phyloP scores from a whole-genome alignment of 257 asterid species.

The Nicotiana noctiflora region DNA sequence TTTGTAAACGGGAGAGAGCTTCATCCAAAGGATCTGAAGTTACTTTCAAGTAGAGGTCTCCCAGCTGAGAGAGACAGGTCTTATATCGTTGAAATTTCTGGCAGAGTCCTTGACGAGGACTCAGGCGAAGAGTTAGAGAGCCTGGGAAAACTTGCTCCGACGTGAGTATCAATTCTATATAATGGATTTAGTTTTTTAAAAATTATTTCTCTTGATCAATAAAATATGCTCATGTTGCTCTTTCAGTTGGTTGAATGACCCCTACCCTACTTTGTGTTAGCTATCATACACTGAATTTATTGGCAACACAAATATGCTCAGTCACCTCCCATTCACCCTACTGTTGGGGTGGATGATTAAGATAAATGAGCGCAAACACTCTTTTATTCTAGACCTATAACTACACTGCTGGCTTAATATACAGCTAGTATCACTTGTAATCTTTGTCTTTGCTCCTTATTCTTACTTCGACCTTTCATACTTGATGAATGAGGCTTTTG shows the following conservation, averaged over 20 bases:
- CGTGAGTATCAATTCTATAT: conserved; percentile 41
- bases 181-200: neutral
- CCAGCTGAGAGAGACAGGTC: conserved; percentile 53
- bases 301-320: neutral
- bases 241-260: neutral
- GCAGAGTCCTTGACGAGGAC: conserved; percentile 64
- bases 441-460: neutral
- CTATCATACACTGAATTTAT: neutral
- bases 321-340: neutral
- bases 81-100: conserved; percentile 76
- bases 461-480: neutral
- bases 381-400: neutral
- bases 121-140: conserved; percentile 74
- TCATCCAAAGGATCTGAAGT: conserved; percentile 58
- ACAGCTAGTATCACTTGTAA: neutral
- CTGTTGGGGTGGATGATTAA: neutral
- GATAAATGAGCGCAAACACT: neutral
- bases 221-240: neutral
- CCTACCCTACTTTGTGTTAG: neutral
- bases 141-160: conserved; percentile 97
- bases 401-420: neutral
- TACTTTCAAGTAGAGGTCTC: conserved; percentile 64
- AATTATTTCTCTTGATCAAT: neutral
- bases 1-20: conserved; percentile 85
- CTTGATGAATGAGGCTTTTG: neutral